Evolutionary conservation across 2,329 filamentous ascomycete genomes (phyloP).

Genomic region (Alternaria postmessia): DNA sequence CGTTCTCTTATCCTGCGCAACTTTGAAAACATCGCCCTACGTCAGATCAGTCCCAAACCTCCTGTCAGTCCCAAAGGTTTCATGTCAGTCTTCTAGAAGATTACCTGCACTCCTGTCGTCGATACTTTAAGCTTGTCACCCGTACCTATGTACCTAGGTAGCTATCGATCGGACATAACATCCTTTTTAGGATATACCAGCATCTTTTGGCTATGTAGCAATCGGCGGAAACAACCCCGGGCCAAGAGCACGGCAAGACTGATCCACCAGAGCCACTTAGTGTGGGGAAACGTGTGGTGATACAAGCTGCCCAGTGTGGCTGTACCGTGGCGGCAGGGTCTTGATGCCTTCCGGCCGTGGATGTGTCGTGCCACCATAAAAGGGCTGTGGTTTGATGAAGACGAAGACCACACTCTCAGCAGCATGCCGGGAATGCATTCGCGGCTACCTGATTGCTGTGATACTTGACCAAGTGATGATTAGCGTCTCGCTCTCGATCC

Average conservation of each 20-base stretch:
- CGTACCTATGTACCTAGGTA: constrained; percentile 1
- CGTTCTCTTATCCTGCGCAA: constrained; percentile 32
- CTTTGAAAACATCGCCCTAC: constrained; percentile 27
- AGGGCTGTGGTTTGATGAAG: not conserved
- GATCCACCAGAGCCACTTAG: constrained; percentile 20
- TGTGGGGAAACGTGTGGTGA: constrained; percentile 31
- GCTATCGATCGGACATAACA: constrained; percentile 29
- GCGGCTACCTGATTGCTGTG: not conserved
- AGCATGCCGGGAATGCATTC: not conserved
- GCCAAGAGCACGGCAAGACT: constrained; percentile 11
- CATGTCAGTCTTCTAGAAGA: constrained; percentile 44
- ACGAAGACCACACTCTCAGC: not conserved
- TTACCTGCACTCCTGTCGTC: constrained; percentile 21
- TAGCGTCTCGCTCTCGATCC: not conserved
- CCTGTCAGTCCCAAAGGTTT: constrained; percentile 42
- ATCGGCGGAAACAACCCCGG: constrained; percentile 16
- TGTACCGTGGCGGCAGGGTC: constrained; percentile 25
- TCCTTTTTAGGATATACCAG: constrained; percentile 21
- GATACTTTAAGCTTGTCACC: constrained; percentile 30
- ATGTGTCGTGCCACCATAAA: constrained; percentile 17
- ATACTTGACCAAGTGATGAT: not conserved
- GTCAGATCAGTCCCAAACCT: constrained; percentile 21
- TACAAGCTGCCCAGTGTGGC: constrained; percentile 31
- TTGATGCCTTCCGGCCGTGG: constrained; percentile 17
- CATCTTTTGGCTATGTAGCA: constrained; percentile 21